Conservation (phyloP, 345 rosid genomes). For the Fremontodendron californicum region DNA sequence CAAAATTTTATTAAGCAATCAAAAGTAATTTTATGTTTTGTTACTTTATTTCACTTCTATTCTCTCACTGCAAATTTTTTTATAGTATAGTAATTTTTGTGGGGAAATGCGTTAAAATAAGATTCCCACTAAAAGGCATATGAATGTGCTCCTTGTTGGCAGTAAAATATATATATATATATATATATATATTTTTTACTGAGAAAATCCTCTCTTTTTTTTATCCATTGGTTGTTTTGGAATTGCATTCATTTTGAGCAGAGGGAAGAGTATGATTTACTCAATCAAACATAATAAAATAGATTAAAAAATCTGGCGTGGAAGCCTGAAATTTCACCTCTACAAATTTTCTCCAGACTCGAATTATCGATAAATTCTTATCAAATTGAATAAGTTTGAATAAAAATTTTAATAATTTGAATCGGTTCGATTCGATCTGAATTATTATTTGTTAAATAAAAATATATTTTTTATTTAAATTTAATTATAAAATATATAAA, state of each 20-base stretch:
- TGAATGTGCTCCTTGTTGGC: slow-evolving; percentile 4
- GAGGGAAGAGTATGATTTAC: slow-evolving; percentile 26
- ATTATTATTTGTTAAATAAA: no score
- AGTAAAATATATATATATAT: background rate
- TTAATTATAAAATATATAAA: no score
- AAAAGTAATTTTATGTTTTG: no score
- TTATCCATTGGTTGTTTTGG: background rate
- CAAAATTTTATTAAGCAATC: no score
- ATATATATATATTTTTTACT: background rate
- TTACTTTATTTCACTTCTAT: slow-evolving; percentile 13
- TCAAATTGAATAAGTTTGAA: no score
- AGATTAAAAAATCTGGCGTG: no score
- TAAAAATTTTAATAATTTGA: no score
- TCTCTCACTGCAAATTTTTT: background rate
- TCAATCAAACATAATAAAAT: slow-evolving; percentile 24
- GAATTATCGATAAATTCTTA: no score
- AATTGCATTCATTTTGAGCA: background rate
- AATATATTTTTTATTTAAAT: no score
- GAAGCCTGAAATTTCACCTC: background rate
- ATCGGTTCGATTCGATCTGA: no score
- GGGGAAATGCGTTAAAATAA: slow-evolving; percentile 14
- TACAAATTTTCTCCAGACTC: no score
- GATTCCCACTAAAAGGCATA: slow-evolving; percentile 30
- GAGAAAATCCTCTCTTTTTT: background rate
- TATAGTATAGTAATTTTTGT: background rate